A percentile compares a stretch with the other conserved stretches of the same genome.
Evolutionary conservation across 2,329 filamentous ascomycete species (phyloP).

Genomic region (Paracorniculantispora psalliotae): DNA sequence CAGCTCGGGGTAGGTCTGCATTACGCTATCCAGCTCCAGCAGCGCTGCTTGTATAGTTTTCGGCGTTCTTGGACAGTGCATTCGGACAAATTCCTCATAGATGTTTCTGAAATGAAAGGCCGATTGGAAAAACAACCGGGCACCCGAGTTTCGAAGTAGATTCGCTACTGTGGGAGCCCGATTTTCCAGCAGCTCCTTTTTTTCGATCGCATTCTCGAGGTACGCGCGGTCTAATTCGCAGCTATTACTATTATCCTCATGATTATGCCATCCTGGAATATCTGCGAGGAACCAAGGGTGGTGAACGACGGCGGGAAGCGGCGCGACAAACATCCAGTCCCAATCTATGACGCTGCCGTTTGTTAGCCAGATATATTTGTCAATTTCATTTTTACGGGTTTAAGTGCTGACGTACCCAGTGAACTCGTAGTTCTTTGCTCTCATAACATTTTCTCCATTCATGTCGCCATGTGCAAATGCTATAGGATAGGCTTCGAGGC

Average conservation of each 20-base stretch:
- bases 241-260: neutral
- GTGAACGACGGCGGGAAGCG: conserved; percentile 2
- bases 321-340: conserved; percentile 5
- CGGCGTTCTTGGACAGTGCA: neutral
- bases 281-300: conserved; percentile 9
- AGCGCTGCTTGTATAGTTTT: conserved; percentile 1
- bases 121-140: conserved; percentile 8
- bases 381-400: too few species aligned
- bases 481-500: neutral
- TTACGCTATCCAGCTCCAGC: neutral
- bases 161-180: neutral
- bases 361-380: neutral
- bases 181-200: neutral
- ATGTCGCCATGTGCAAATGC: conserved; percentile 6
- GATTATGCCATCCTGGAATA: conserved; percentile 3
- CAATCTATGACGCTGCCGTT: conserved; percentile 1
- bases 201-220: conserved; percentile 3
- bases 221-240: neutral
- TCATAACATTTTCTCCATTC: conserved; percentile 1
- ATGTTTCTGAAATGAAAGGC: conserved; percentile 4
- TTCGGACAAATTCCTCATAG: conserved; percentile 1
- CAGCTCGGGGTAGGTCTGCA: neutral
- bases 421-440: neutral
- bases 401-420: neutral
- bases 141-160: neutral